These are phyloP conservation scores for Fusarium nygamai DNA, from an alignment of 2,329 filamentous ascomycete genomes.

Conservation along the genomic window DNA sequence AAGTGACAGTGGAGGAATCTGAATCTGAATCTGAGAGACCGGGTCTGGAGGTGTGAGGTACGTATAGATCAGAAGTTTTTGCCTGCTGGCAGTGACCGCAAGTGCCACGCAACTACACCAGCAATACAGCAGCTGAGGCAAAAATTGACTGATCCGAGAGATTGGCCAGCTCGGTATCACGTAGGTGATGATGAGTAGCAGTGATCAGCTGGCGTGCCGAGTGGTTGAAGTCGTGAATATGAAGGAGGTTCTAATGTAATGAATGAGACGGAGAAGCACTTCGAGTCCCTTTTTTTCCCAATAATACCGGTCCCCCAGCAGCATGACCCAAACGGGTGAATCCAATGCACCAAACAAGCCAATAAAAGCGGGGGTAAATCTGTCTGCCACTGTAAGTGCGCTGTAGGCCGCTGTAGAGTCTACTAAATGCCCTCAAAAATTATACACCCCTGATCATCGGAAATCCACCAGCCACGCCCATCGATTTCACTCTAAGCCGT, in stretches of 20 bases:
- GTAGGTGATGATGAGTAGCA: slow-evolving; percentile 15
- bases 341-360: slow-evolving; percentile 36
- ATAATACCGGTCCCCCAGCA: slow-evolving; percentile 34
- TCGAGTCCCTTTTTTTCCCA: slow-evolving; percentile 44
- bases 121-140: slow-evolving; percentile 22
- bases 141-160: slow-evolving; percentile 5
- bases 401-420: slow-evolving; percentile 24
- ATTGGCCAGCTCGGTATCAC: background rate
- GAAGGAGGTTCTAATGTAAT: slow-evolving; percentile 36
- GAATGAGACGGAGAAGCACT: slow-evolving; percentile 43
- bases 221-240: slow-evolving; percentile 28
- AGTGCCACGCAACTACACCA: slow-evolving; percentile 32
- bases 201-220: slow-evolving; percentile 23
- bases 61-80: slow-evolving; percentile 46
- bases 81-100: slow-evolving; percentile 35
- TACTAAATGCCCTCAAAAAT: slow-evolving; percentile 1
- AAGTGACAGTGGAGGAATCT: slow-evolving; percentile 28
- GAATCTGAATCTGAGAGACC: slow-evolving; percentile 21
- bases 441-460: slow-evolving; percentile 22
- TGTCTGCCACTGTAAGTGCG: slow-evolving; percentile 25
- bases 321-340: slow-evolving; percentile 31
- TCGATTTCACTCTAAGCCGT: slow-evolving; percentile 39
- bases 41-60: slow-evolving; percentile 26
- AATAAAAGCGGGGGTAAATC: slow-evolving; percentile 20
- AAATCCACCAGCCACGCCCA: slow-evolving; percentile 35